Evolutionary conservation across 2,329 filamentous ascomycete genomes (phyloP).

Genomic region (Furcasterigmium furcatum): DNA sequence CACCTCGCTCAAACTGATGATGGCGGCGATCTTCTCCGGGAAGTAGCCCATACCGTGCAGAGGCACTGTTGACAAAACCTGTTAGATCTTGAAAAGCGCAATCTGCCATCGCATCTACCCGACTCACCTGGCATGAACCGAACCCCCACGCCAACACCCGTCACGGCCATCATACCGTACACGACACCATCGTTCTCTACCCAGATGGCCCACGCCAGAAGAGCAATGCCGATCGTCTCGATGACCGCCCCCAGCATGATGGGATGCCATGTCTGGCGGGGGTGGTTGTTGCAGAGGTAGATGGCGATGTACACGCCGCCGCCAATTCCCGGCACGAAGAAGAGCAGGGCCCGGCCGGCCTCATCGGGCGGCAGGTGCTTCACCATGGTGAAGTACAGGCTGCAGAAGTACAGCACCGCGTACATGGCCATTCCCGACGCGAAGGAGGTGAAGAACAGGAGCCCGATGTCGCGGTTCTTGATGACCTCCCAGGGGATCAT

Average conservation of each 20-base stretch:
- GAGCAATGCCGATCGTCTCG: constrained; percentile 54
- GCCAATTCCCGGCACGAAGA: constrained; percentile 61
- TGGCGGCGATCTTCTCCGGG: constrained; percentile 51
- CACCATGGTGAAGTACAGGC: constrained; percentile 65
- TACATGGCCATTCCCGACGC: constrained; percentile 53
- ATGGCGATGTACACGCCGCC: constrained; percentile 56
- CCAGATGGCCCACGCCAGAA: constrained; percentile 56
- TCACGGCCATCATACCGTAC: constrained; percentile 64
- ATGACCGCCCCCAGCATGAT: constrained; percentile 53
- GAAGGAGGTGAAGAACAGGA: constrained; percentile 63
- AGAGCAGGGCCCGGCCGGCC: constrained; percentile 56
- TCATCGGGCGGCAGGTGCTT: constrained; percentile 34
- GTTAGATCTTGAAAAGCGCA: not conserved
- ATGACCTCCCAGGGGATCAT: constrained; percentile 65
- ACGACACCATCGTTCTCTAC: constrained; percentile 44
- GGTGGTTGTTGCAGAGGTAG: constrained; percentile 57
- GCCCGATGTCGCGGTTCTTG: constrained; percentile 50
- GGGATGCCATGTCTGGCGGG: constrained; percentile 57
- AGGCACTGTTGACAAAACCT: constrained; percentile 28
- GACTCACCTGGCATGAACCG: constrained; percentile 55
- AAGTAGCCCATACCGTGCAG: constrained; percentile 64
- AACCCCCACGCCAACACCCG: constrained; percentile 60
- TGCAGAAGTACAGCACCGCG: constrained; percentile 59
- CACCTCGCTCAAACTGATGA: constrained; percentile 58
- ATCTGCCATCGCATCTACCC: no score